Evolutionary conservation across 106 monocot genomes (phyloP).

Genomic region (Platanthera zijinensis): DNA sequence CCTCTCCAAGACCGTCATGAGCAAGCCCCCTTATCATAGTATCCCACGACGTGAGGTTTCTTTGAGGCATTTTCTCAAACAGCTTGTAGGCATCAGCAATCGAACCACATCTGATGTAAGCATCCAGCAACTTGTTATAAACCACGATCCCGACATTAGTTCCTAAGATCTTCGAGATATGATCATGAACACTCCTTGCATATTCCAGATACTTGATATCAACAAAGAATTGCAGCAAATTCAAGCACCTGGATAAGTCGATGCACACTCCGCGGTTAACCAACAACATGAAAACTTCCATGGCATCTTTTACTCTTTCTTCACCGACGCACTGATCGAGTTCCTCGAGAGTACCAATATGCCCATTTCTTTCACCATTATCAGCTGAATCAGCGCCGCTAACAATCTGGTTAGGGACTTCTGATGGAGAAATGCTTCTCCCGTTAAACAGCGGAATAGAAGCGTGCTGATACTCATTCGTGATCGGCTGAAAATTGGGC

Average conservation of each 20-base stretch:
- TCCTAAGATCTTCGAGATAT: conserved; percentile 16
- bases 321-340: conserved; percentile 54
- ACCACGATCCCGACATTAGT: conserved; percentile 30
- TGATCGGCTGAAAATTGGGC: background rate
- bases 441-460: background rate
- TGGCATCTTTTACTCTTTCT: conserved; percentile 58
- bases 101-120: conserved; percentile 66
- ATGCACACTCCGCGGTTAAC: conserved; percentile 30
- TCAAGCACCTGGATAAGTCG: conserved; percentile 39
- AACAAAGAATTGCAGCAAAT: conserved; percentile 61
- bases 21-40: conserved; percentile 64
- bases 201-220: conserved; percentile 49
- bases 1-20: conserved; percentile 60
- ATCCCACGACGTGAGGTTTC: conserved; percentile 86
- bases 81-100: conserved; percentile 58
- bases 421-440: background rate
- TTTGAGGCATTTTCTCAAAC: conserved; percentile 58
- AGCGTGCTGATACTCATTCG: conserved; percentile 1
- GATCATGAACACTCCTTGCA: conserved; percentile 43
- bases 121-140: conserved; percentile 67
- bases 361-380: conserved; percentile 12
- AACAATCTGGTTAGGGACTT: background rate
- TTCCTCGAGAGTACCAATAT: conserved; percentile 53
- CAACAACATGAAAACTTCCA: conserved; percentile 49
- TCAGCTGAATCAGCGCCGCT: conserved; percentile 8